These are phyloP conservation scores for Hirsutella minnesotensis DNA, from an alignment of 2,329 filamentous ascomycete species.

Conservation along the genomic window DNA sequence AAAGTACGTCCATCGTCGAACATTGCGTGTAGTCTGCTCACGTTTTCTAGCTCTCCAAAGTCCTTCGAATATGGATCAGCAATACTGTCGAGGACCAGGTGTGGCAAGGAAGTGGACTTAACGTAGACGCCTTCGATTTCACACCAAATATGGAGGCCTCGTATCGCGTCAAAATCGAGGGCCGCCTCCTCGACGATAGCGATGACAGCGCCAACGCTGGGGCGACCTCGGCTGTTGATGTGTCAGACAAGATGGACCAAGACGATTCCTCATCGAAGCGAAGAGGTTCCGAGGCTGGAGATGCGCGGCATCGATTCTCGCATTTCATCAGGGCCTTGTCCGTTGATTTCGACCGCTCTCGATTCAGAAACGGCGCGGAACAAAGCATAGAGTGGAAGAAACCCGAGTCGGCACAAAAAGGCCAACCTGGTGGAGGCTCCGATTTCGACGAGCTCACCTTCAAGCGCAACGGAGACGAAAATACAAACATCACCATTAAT, in stretches of 20 bases:
- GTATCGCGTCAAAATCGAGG: constrained; percentile 88
- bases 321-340: constrained; percentile 75
- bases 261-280: constrained; percentile 19
- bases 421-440: constrained; percentile 25
- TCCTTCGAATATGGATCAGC: constrained; percentile 84
- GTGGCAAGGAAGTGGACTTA: constrained; percentile 66
- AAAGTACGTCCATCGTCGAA: constrained; percentile 38
- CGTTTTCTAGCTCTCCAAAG: constrained; percentile 54
- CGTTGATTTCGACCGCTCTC: constrained; percentile 58
- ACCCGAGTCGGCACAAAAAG: constrained; percentile 45
- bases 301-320: constrained; percentile 48
- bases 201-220: constrained; percentile 23
- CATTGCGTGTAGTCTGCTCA: constrained; percentile 5
- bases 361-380: constrained; percentile 40
- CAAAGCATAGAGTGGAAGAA: constrained; percentile 78
- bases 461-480: constrained; percentile 84
- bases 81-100: constrained; percentile 92
- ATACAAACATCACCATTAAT: constrained; percentile 81
- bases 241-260: constrained; percentile 16
- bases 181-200: constrained; percentile 62
- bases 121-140: constrained; percentile 72
- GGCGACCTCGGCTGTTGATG: constrained; percentile 30
- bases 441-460: constrained; percentile 91
- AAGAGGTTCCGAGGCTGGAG: constrained; percentile 21
- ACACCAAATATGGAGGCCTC: constrained; percentile 64